A percentile compares a stretch with the other conserved stretches of the same genome.
Evolutionary conservation across 2,329 filamentous ascomycete species (phyloP).

Genomic region (Fusarium agapanthi): DNA sequence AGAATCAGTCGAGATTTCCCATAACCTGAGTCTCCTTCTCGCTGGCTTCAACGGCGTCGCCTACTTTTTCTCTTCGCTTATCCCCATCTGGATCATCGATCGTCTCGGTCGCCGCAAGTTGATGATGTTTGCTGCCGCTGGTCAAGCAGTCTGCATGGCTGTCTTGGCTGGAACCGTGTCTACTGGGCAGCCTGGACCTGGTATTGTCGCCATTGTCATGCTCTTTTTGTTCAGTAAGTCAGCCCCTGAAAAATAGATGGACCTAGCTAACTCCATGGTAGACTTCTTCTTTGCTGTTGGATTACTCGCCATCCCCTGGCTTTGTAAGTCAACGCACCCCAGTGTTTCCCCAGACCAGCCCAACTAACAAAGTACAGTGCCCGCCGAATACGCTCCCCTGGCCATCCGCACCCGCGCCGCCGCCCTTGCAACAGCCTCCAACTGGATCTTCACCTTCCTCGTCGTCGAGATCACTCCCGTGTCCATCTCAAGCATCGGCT

Average conservation of each 20-base stretch:
- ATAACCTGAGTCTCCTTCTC: slow-evolving; percentile 58
- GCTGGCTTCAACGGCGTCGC: slow-evolving; percentile 61
- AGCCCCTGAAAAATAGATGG: fast-evolving
- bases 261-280: neutral
- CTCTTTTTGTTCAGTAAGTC: slow-evolving; percentile 50
- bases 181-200: slow-evolving; percentile 48
- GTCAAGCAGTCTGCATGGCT: slow-evolving; percentile 55
- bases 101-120: slow-evolving; percentile 64
- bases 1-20: slow-evolving; percentile 52
- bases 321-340: slow-evolving; percentile 34
- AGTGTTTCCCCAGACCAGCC: fast-evolving
- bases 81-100: slow-evolving; percentile 49
- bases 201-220: slow-evolving; percentile 55
- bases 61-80: slow-evolving; percentile 42
- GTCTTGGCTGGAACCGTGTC: slow-evolving; percentile 55
- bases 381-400: slow-evolving; percentile 54
- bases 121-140: slow-evolving; percentile 59
- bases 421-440: slow-evolving; percentile 50
- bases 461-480: slow-evolving; percentile 52
- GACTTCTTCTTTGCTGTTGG: slow-evolving; percentile 54
- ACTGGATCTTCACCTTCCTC: slow-evolving; percentile 50
- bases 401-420: slow-evolving; percentile 51
- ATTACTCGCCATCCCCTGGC: slow-evolving; percentile 51
- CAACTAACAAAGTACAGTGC: slow-evolving; percentile 40
- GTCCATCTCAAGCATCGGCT: slow-evolving; percentile 49